A percentile compares a stretch with the other conserved stretches of the same genome.
Evolutionary conservation across 441 rosid species (phyloP).

Genomic region (Aleurites moluccanus): DNA sequence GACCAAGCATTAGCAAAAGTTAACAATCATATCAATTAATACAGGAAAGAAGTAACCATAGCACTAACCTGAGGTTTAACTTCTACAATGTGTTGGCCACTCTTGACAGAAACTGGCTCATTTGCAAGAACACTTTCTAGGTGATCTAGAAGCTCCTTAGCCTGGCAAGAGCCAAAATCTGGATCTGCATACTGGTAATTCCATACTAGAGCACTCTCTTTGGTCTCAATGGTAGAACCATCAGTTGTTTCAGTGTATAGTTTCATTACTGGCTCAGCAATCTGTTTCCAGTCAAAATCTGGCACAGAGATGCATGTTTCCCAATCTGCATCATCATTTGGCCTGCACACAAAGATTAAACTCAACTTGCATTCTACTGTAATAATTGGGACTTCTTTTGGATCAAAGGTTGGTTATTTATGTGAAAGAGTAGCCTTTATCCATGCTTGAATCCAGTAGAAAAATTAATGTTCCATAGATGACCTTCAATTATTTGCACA

Average conservation of each 20-base stretch:
- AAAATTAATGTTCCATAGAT: not conserved
- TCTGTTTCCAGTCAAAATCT: constrained; percentile 81
- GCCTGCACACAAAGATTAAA: constrained; percentile 38
- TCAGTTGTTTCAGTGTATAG: constrained; percentile 90
- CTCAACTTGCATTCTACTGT: not conserved
- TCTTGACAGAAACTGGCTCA: constrained; percentile 85
- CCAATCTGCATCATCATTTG: constrained; percentile 61
- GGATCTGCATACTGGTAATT: constrained; percentile 79
- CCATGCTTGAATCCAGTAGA: not conserved
- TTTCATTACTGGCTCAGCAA: constrained; percentile 91
- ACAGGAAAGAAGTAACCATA: not conserved
- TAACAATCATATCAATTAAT: not conserved
- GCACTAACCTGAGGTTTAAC: constrained; percentile 89
- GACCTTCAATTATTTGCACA: not conserved
- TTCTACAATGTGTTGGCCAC: constrained; percentile 80
- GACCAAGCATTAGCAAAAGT: not conserved
- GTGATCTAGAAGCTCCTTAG: constrained; percentile 90
- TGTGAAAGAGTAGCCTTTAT: not conserved
- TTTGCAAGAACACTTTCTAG: constrained; percentile 87
- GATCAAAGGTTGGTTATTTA: not conserved
- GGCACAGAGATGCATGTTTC: constrained; percentile 60
- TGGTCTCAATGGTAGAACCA: constrained; percentile 82
- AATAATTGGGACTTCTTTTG: not conserved
- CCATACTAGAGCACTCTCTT: constrained; percentile 89
- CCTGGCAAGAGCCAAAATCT: constrained; percentile 93